Evolutionary conservation across 2,329 filamentous ascomycete genomes (phyloP).

Genomic region (Colletotrichum higginsianum): DNA sequence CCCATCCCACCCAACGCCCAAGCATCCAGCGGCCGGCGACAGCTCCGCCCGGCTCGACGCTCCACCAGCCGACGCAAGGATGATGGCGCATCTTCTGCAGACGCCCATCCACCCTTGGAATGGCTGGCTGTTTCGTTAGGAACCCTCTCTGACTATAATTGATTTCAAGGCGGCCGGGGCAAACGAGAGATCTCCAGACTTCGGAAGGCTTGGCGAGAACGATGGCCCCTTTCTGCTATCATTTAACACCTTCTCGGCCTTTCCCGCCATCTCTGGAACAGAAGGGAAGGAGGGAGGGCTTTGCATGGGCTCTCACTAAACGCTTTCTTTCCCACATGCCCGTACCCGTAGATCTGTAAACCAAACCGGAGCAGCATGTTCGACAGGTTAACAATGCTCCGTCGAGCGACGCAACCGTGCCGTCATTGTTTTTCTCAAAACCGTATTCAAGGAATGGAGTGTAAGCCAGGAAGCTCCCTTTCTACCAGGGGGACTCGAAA

Average conservation of each 20-base stretch:
- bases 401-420: constrained; percentile 25
- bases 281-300: neutral
- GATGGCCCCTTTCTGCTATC: neutral
- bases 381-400: neutral
- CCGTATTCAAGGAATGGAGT: neutral
- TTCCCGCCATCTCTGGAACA: neutral
- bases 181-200: neutral
- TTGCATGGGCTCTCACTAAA: neutral
- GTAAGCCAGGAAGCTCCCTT: neutral
- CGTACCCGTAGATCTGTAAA: neutral
- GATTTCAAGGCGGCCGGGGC: neutral
- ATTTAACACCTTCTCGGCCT: neutral
- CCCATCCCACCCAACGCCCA: constrained; percentile 1
- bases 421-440: constrained; percentile 24
- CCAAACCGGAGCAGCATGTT: neutral
- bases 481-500: neutral
- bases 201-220: too few relatives aligned
- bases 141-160: neutral
- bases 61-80: constrained; percentile 25
- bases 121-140: neutral
- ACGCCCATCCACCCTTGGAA: neutral
- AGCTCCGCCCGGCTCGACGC: neutral
- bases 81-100: constrained; percentile 23
- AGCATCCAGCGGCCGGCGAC: neutral
- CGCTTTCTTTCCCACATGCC: neutral